Evolutionary conservation across 2,329 filamentous ascomycete species (phyloP), one percentile per base, ranked within the genome.

Genomic region (Saccharata proteae): DNA sequence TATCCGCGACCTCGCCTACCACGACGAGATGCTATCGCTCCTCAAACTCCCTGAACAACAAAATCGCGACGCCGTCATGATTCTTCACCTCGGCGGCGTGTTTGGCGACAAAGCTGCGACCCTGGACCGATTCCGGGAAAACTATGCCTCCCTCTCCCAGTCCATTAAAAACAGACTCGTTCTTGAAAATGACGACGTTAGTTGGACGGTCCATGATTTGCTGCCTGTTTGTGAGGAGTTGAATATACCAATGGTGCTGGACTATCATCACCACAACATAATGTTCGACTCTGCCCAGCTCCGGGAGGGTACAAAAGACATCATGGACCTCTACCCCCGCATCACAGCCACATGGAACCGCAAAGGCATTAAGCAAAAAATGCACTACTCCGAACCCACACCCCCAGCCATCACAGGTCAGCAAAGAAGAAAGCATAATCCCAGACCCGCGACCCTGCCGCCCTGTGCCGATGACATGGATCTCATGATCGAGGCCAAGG

Each of bases 401-500:
- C 65, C 77, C 0, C 65, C 72, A n/a, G 83, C 85, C 1, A 70
- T 93, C 23, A 93, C 85, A 1, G 70, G 69, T 0, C 69, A 74
- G 1, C 79, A 93, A 42, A 67, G 86, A 16, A 71, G 88, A 36
- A 94, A 93, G 55, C 88, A 96, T 48, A 84, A 76, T 20, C 69
- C 83, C 0, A 71, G 88, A 6, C 84, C 93, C 2, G 67, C 68
- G 41, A 80, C 76, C 1, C 57, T 96, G 1, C 88, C 88, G 1
- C 86, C 88, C 0, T 94, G 88, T 45, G 67, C 76, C 4, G 62
- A 72, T 1, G 76, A 80, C 18, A 90, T 92, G 79, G 88, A 94
- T 48, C 64, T 96, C n/a, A 96, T 96, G 88, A 94, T 96, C 38
- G 88, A 96, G 59, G 88, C 88, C 28, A 96, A 96, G 53, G 88